Percentiles rank a stretch among this genome's conserved stretches.
Evolutionary conservation across 2,329 filamentous ascomycete species (phyloP).

Genomic region (Xylaria sp.): DNA sequence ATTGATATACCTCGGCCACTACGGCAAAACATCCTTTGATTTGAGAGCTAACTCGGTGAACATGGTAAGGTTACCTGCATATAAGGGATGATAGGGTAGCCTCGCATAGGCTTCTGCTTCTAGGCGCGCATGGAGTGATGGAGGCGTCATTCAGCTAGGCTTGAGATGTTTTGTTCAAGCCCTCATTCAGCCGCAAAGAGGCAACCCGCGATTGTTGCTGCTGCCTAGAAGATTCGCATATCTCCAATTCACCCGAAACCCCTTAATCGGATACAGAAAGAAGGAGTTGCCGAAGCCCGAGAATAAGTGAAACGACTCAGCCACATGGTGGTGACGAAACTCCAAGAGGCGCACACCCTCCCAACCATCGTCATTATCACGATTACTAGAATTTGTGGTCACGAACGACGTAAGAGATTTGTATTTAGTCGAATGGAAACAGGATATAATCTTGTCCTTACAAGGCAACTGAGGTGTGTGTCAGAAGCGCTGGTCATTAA

Average conservation of each 20-base stretch:
- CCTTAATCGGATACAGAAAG: background rate
- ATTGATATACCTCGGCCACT: background rate
- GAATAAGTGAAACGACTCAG: constrained; percentile 29
- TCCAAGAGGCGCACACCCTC: background rate
- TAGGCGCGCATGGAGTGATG: background rate
- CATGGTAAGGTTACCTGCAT: background rate
- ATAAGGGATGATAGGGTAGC: background rate
- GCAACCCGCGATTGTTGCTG: background rate
- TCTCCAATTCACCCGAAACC: background rate
- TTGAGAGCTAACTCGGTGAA: constrained; percentile 1
- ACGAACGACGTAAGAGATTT: background rate
- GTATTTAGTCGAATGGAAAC: background rate
- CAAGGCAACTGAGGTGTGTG: constrained; percentile 22
- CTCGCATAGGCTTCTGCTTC: background rate
- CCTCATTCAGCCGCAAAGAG: constrained; percentile 6
- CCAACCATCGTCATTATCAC: constrained; percentile 1
- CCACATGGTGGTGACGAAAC: constrained; percentile 22
- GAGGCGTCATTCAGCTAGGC: background rate
- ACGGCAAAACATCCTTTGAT: background rate
- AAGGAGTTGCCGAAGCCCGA: background rate
- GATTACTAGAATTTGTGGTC: background rate
- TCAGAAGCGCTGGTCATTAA: background rate
- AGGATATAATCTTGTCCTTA: background rate
- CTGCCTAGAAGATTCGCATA: constrained; percentile 2
- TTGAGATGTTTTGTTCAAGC: background rate